Base-by-base conservation (phyloP, 2,329 filamentous ascomycete genomes). In the Alternaria solani region DNA sequence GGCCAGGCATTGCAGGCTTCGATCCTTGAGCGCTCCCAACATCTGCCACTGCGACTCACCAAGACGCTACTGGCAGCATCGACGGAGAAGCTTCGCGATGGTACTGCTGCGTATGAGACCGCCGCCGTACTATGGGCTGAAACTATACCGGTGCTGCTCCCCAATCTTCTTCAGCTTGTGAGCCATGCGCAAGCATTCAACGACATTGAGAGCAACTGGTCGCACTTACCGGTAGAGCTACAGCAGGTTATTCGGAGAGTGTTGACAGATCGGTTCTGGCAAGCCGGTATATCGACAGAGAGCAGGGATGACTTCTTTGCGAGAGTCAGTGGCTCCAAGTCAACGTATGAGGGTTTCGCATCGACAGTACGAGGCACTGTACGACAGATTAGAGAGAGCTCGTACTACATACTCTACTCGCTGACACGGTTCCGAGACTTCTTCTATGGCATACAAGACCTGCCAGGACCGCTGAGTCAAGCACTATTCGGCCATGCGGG, bases 251-350 rank as follows among this genome's bases (percentile, higher is more conserved):
- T 98, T 39, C 87, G 88, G 43, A 87, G 92, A 23, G 93, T 98
- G 20, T 82, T 99, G 23, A 96, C 93, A 14, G 95, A 99, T 78
- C 87, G 95, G 25, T 99, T 99, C 77, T 99, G 95, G 95, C 95
- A 99, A 82, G 93, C 94, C 7, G 95, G 95, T 9, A 99, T 99
- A 51, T 98, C 95, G 0, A 91, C 90, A 63, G 95, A 96, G 26
- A 98, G 92, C 70, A 93, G 95, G 76, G 95, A 98, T 64, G 94
- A 98, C 59, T 99, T 99, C 76, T 98, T 97, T 78, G 91, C 93
- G 32, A 88, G 92, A 41, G 94, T 99, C 2, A 88, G 93, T 57
- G 91, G 93, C 32, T 97, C 95, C 57, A 96, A 93, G 78, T 87
- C 86, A 41, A 97, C 93, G 0, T 87, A 97, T 57, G 95, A 99